These are phyloP conservation scores for Lasiodiplodia sp. DNA, from an alignment of 2,329 filamentous ascomycete species.

Conservation along the genomic window DNA sequence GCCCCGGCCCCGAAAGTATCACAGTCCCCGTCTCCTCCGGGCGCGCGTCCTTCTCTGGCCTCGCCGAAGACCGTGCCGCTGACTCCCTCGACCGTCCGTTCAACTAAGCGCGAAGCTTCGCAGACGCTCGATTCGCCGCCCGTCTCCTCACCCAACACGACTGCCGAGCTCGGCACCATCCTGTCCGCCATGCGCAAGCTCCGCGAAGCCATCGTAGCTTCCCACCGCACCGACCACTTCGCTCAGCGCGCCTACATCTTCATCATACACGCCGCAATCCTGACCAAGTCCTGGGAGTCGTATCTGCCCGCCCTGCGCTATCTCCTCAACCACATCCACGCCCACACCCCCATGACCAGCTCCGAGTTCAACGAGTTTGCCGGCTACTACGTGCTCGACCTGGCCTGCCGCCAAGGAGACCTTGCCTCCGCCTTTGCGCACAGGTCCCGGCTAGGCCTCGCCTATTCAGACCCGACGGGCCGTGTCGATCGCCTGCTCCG, in stretches of 20 bases:
- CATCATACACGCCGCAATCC: conserved; percentile 82
- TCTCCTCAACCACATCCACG: conserved; percentile 76
- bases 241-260: conserved; percentile 91
- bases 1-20: conserved; percentile 32
- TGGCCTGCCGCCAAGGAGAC: conserved; percentile 82
- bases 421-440: conserved; percentile 75
- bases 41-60: conserved; percentile 31
- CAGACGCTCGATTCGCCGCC: conserved; percentile 35
- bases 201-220: conserved; percentile 85
- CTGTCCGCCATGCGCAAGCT: conserved; percentile 89
- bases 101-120: conserved; percentile 30
- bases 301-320: conserved; percentile 89
- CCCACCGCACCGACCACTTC: conserved; percentile 78
- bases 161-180: conserved; percentile 72
- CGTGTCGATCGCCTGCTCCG: conserved; percentile 73
- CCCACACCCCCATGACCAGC: conserved; percentile 69
- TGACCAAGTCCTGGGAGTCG: conserved; percentile 82
- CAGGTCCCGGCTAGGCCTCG: conserved; percentile 57
- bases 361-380: conserved; percentile 81
- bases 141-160: conserved; percentile 51
- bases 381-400: conserved; percentile 83
- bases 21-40: conserved; percentile 28
- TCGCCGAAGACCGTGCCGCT: conserved; percentile 21
- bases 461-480: conserved; percentile 27
- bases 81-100: conserved; percentile 30